These are phyloP conservation scores for Cytospora mali DNA, from an alignment of 2,329 filamentous ascomycete genomes.

Conservation along the genomic window DNA sequence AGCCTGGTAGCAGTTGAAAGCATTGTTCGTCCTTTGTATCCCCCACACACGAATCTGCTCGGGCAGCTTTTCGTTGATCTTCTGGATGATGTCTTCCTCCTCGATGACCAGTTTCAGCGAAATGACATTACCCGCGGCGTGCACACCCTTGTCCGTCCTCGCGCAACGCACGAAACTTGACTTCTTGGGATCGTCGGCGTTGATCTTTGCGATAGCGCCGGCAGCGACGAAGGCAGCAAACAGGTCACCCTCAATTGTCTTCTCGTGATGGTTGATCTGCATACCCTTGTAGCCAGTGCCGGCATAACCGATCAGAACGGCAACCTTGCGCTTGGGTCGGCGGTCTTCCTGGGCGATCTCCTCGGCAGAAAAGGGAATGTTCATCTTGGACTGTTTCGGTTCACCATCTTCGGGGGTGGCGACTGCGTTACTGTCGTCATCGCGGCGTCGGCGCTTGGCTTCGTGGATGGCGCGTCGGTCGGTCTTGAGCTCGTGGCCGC, in stretches of 20 bases:
- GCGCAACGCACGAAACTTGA: slow-evolving; percentile 92
- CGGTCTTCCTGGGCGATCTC: slow-evolving; percentile 88
- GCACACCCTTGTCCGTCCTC: slow-evolving; percentile 95
- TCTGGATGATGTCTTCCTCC: slow-evolving; percentile 81
- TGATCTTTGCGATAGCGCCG: slow-evolving; percentile 93
- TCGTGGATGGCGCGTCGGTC: slow-evolving; percentile 15
- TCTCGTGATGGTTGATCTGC: slow-evolving; percentile 81
- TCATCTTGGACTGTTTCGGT: slow-evolving; percentile 54
- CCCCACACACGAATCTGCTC: slow-evolving; percentile 95
- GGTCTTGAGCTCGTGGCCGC: slow-evolving; percentile 13
- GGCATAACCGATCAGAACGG: slow-evolving; percentile 92
- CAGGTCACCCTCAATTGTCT: slow-evolving; percentile 94
- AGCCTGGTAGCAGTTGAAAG: slow-evolving; percentile 91
- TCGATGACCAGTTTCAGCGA: slow-evolving; percentile 95
- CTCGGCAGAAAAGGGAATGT: slow-evolving; percentile 65
- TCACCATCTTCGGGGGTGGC: slow-evolving; percentile 29
- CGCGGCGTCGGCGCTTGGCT: slow-evolving; percentile 15
- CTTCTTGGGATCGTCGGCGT: slow-evolving; percentile 95
- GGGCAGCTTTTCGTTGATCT: slow-evolving; percentile 84
- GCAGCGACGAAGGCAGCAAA: slow-evolving; percentile 91
- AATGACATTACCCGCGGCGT: slow-evolving; percentile 93
- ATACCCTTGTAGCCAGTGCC: slow-evolving; percentile 97
- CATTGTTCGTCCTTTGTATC: slow-evolving; percentile 83
- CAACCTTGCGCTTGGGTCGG: slow-evolving; percentile 92
- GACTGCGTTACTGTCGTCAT: slow-evolving; percentile 4